Conservation (phyloP, 257 asterid genomes). For the Penstemon eatonii region DNA sequence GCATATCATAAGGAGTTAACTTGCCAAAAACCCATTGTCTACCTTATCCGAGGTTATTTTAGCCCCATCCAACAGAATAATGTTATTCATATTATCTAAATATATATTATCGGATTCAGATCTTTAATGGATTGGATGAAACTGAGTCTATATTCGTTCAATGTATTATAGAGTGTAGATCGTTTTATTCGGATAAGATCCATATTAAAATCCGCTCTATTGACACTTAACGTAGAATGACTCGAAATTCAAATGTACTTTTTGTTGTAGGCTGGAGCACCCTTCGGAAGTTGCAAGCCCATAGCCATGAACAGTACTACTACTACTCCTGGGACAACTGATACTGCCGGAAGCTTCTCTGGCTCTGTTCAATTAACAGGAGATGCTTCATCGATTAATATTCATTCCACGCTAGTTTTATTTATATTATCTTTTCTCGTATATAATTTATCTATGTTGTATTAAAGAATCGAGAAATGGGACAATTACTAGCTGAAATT, state of each 20-base stretch:
- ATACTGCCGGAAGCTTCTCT: conserved; percentile 75
- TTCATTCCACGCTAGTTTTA: conserved; percentile 30
- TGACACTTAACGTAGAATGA: neutral
- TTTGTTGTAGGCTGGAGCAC: conserved; percentile 72
- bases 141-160: too few species aligned
- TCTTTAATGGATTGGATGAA: too few species aligned
- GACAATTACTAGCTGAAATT: conserved; percentile 20
- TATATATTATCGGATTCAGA: too few species aligned
- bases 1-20: too few species aligned
- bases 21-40: too few species aligned
- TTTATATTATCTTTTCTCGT: conserved; percentile 35
- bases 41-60: too few species aligned
- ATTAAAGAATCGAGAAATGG: conserved; percentile 29
- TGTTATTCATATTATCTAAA: too few species aligned
- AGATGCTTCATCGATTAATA: conserved; percentile 48
- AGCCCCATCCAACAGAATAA: too few species aligned
- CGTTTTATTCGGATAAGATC: too few species aligned
- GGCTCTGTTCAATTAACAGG: conserved; percentile 89
- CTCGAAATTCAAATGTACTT: conserved; percentile 5
- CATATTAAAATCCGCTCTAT: too few species aligned
- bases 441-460: conserved; percentile 30
- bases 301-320: conserved; percentile 46
- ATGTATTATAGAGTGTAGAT: too few species aligned
- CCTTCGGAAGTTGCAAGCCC: conserved; percentile 77
- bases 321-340: conserved; percentile 32